Conservation (phyloP, 108 stramenopile species). For the Chaetoceros muelleri region DNA sequence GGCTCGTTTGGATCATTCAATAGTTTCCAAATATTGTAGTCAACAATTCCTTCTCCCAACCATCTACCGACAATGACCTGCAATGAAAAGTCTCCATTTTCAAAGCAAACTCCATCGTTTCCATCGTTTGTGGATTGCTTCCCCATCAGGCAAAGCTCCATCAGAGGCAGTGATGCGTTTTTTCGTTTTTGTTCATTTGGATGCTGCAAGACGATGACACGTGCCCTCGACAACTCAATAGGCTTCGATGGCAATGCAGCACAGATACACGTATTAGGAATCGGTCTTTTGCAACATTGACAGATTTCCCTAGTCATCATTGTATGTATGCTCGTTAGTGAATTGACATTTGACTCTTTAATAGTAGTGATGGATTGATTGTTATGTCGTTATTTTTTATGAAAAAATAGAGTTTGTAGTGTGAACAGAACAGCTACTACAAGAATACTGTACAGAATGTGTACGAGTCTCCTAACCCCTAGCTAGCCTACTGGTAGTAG, state of each 20-base stretch:
- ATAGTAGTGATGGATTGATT: no score
- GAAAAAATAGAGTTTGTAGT: no score
- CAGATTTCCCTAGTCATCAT: no score
- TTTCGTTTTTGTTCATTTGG: conserved; percentile 58
- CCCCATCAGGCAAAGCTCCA: conserved; percentile 42
- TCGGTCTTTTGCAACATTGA: conserved; percentile 31
- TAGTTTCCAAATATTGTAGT: conserved; percentile 15
- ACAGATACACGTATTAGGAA: conserved; percentile 47
- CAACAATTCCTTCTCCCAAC: conserved; percentile 1
- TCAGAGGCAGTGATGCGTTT: conserved; percentile 54
- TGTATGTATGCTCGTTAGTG: no score
- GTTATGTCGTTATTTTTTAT: no score
- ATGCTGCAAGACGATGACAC: conserved; percentile 55
- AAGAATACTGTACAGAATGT: no score
- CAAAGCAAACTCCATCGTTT: no score
- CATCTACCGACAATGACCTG: background rate
- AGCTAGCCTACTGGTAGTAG: no score
- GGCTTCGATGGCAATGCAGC: conserved; percentile 25
- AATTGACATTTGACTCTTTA: no score
- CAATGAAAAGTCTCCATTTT: background rate
- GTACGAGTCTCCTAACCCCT: no score
- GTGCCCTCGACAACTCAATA: conserved; percentile 23
- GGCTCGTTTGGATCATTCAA: conserved; percentile 23
- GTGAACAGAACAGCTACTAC: no score
- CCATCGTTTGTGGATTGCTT: background rate